Conservation (phyloP, 2,329 filamentous ascomycete species). For the Arthrocladium fulminans region DNA sequence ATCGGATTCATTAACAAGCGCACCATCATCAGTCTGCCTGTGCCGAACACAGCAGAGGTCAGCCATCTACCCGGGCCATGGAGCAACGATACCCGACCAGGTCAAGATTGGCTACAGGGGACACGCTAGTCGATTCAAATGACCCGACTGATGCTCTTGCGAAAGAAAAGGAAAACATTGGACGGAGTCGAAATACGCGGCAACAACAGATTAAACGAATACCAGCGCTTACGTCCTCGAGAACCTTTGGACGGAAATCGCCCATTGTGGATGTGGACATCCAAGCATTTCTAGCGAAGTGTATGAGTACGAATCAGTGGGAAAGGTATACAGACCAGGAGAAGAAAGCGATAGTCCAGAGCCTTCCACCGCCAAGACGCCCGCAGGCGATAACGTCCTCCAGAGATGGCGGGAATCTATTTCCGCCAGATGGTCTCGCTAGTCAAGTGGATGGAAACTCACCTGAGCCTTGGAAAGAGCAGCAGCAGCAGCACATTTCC, state of each 20-base stretch:
- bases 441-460: neutral
- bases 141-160: neutral
- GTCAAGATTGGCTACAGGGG: neutral
- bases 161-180: neutral
- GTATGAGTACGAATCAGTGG: slow-evolving; percentile 15
- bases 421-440: too few species aligned
- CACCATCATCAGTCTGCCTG: neutral
- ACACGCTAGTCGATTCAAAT: neutral
- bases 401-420: too few species aligned
- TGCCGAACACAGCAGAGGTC: neutral
- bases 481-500: neutral
- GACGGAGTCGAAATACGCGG: neutral
- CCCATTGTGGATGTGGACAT: slow-evolving; percentile 15
- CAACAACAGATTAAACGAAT: slow-evolving; percentile 3
- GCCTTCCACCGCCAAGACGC: slow-evolving; percentile 13
- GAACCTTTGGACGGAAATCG: slow-evolving; percentile 18
- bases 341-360: slow-evolving; percentile 18
- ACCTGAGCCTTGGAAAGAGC: neutral
- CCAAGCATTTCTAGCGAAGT: slow-evolving; percentile 17
- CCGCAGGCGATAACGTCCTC: slow-evolving; percentile 8
- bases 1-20: neutral
- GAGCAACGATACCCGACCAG: neutral
- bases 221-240: slow-evolving; percentile 12
- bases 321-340: slow-evolving; percentile 17
- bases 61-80: neutral